Conservation (phyloP, 2,329 filamentous ascomycete species). For the Achaetomium macrosporum region DNA sequence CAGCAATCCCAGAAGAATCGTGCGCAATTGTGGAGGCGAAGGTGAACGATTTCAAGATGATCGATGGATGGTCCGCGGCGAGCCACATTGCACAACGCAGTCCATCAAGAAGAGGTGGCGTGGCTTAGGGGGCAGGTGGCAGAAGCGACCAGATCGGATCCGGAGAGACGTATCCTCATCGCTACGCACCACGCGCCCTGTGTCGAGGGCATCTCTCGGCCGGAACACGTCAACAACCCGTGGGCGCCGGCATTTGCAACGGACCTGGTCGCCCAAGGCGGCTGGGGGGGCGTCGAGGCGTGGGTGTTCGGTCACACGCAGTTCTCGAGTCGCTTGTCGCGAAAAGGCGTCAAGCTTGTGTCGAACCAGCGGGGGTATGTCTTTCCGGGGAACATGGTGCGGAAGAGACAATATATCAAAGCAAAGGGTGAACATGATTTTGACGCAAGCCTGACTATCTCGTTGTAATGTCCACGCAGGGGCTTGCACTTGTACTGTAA, state of each 20-base stretch:
- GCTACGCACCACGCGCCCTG: slow-evolving; percentile 54
- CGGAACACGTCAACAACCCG: slow-evolving; percentile 41
- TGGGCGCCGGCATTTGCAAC: slow-evolving; percentile 49
- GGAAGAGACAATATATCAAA: background rate
- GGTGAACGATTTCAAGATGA: slow-evolving; percentile 49
- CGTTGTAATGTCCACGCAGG: background rate
- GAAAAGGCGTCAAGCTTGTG: slow-evolving; percentile 33
- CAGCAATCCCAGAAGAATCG: slow-evolving; percentile 29
- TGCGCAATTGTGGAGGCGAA: slow-evolving; percentile 36
- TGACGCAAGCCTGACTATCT: background rate
- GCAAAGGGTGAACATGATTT: background rate
- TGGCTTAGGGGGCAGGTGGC: too few relatives aligned
- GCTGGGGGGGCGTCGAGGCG: slow-evolving; percentile 25
- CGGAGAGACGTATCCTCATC: slow-evolving; percentile 44
- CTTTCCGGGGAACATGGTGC: background rate
- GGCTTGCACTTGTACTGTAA: too few relatives aligned
- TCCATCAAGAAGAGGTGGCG: too few relatives aligned
- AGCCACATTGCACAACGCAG: too few relatives aligned
- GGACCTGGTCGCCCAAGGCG: slow-evolving; percentile 34
- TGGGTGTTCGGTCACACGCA: slow-evolving; percentile 49
- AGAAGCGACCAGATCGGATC: too few relatives aligned
- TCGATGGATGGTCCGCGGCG: too few relatives aligned
- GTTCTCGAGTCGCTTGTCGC: slow-evolving; percentile 34
- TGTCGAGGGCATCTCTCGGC: slow-evolving; percentile 37
- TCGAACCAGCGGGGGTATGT: slow-evolving; percentile 33